Conservation (phyloP, 495 filamentous ascomycete species). For the Aspergillus funiculosus region DNA sequence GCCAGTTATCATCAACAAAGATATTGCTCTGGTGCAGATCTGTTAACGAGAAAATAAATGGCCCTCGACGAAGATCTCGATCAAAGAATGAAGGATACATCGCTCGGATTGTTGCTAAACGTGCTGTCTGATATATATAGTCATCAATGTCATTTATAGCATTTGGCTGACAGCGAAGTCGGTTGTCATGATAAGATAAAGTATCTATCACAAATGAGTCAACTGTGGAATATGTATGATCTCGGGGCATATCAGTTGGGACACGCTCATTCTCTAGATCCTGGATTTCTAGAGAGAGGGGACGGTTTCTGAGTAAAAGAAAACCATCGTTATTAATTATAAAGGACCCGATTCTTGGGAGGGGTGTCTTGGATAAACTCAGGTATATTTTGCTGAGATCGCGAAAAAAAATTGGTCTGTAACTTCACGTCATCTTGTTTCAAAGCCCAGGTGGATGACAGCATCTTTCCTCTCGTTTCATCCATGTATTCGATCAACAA, state of each 20-base stretch:
- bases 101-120: slow-evolving; percentile 22
- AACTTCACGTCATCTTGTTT: neutral
- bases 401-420: slow-evolving; percentile 25
- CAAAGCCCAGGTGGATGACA: slow-evolving; percentile 4
- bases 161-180: slow-evolving; percentile 27
- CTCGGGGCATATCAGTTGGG: slow-evolving; percentile 20
- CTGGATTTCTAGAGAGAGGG: slow-evolving; percentile 22
- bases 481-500: slow-evolving; percentile 15
- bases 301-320: slow-evolving; percentile 24
- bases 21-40: slow-evolving; percentile 34
- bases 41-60: slow-evolving; percentile 23
- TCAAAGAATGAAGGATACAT: slow-evolving; percentile 20
- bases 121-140: slow-evolving; percentile 19
- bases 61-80: slow-evolving; percentile 23
- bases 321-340: slow-evolving; percentile 17
- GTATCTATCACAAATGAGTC: slow-evolving; percentile 28
- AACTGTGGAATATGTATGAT: slow-evolving; percentile 23
- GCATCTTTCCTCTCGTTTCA: slow-evolving; percentile 3
- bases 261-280: slow-evolving; percentile 28
- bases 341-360: slow-evolving; percentile 23
- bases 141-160: slow-evolving; percentile 20
- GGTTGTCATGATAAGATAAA: slow-evolving; percentile 24
- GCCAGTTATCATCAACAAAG: slow-evolving; percentile 31
- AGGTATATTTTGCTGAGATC: slow-evolving; percentile 24
- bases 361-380: slow-evolving; percentile 16